Base-by-base conservation (phyloP, 176 grass and related monocot species). In the Metroxylon sagu region DNA sequence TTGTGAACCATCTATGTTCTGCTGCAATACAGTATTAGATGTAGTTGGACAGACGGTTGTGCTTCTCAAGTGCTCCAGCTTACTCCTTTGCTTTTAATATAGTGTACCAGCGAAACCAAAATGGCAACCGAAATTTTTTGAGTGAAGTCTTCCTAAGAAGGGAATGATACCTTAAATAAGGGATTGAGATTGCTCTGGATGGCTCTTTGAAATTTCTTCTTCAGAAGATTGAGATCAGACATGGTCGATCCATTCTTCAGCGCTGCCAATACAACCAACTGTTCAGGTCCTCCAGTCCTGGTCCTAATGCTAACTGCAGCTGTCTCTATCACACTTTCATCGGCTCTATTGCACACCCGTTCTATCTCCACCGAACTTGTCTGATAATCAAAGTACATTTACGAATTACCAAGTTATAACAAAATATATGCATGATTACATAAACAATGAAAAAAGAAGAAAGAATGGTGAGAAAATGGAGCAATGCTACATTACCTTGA, bases 281-380 rank as follows among this genome's bases (percentile, higher is more conserved):
- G 83, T 68, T 97, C 92, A 29, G 87, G 92, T 25, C 92, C 92
- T 18, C 87, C 84, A 18, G 61, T 70, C 4, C 57, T 53, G 61
- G 87, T 80, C 73, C 77, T 87, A 54, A 97, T 65, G 62, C 74
- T 78, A 74, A 91, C 65, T 29, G 92, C 87, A 60, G 78, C 87
- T 59, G 92, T 97, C 78, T 97, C 92, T 52, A 97, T 58, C 53
- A 97, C 78, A 69, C 52, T 64, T 19, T 88, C 87, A 8, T 91
- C 87, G 4, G 80, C 83, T 70, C 65, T 71, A 50, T 97, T 97
- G 67, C 92, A 97, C 16, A 88, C 75, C 10, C 84, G 53, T 71
- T 97, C 92, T 21, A 97, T 97, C 76, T 97, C 92, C 53, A 97
- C 83, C 6, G 92, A 97, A 61, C 92, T 97, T 72, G 92, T 97